Conservation (phyloP, 208 protist species). For the Wallacemonas sp. region DNA sequence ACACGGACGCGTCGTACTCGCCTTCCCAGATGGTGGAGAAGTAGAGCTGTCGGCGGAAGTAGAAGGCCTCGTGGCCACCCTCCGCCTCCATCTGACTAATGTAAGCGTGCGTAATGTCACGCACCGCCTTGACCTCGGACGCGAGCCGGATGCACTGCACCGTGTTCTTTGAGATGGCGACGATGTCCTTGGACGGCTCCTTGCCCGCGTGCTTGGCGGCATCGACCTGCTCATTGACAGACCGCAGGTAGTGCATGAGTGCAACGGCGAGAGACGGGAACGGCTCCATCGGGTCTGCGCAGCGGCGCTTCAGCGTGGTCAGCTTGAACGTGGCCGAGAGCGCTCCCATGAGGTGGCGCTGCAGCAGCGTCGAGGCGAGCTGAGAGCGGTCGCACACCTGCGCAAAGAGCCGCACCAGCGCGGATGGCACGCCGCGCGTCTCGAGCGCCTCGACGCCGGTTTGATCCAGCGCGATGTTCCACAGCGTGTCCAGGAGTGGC, state of each 20-base stretch:
- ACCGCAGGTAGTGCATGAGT: slow-evolving; percentile 49
- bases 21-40: slow-evolving; percentile 74
- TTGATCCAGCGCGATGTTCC: slow-evolving; percentile 60
- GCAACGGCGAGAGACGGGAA: slow-evolving; percentile 33
- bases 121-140: slow-evolving; percentile 70
- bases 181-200: slow-evolving; percentile 39
- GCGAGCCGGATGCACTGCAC: slow-evolving; percentile 77
- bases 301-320: slow-evolving; percentile 57
- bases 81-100: slow-evolving; percentile 35
- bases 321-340: slow-evolving; percentile 75
- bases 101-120: slow-evolving; percentile 59
- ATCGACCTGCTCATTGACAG: slow-evolving; percentile 42
- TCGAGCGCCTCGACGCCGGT: slow-evolving; percentile 49
- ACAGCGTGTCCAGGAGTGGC: slow-evolving; percentile 42
- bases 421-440: slow-evolving; percentile 29
- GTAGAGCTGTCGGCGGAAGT: slow-evolving; percentile 81
- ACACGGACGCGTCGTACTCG: slow-evolving; percentile 69
- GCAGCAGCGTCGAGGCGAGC: slow-evolving; percentile 25
- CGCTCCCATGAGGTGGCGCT: slow-evolving; percentile 67
- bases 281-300: slow-evolving; percentile 20
- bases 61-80: slow-evolving; percentile 47
- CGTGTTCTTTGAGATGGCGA: slow-evolving; percentile 76
- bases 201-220: slow-evolving; percentile 20
- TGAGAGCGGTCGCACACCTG: slow-evolving; percentile 13
- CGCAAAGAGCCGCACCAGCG: slow-evolving; percentile 51